These are phyloP conservation scores for Plectosphaerella plurivora DNA, from an alignment of 2,329 filamentous ascomycete genomes.

Conservation along the genomic window DNA sequence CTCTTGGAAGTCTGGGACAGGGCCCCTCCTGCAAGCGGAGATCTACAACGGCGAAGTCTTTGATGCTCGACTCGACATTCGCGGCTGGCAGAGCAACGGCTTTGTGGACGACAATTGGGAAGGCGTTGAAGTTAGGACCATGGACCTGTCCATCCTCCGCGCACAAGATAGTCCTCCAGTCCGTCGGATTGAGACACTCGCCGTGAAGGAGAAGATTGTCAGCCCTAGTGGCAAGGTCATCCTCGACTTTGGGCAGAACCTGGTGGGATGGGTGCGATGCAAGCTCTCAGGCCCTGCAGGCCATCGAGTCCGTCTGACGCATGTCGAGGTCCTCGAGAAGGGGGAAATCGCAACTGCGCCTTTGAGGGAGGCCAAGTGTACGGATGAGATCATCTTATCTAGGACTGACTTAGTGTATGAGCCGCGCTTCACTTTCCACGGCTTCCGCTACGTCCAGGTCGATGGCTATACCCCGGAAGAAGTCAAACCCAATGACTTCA, in stretches of 20 bases:
- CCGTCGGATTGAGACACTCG: constrained; percentile 18
- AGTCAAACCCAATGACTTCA: constrained; percentile 10
- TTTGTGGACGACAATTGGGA: background rate
- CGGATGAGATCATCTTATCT: too few relatives aligned
- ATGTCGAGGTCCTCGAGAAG: constrained; percentile 37
- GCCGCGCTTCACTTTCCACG: constrained; percentile 46
- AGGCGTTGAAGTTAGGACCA: background rate
- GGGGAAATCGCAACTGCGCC: constrained; percentile 24
- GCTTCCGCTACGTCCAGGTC: constrained; percentile 47
- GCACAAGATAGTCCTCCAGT: background rate
- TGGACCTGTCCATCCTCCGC: background rate
- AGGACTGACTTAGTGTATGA: too few relatives aligned
- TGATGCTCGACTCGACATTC: constrained; percentile 1
- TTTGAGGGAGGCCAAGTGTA: too few relatives aligned
- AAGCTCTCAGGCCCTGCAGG: constrained; percentile 14
- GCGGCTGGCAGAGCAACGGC: background rate
- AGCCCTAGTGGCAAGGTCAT: constrained; percentile 29
- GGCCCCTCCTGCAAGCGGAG: constrained; percentile 5
- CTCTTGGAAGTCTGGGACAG: background rate
- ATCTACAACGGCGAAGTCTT: constrained; percentile 11
- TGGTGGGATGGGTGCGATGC: constrained; percentile 29
- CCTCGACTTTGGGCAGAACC: constrained; percentile 39
- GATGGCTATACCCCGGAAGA: constrained; percentile 31
- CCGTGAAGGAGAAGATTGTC: constrained; percentile 17
- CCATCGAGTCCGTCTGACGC: constrained; percentile 24